Conservation (phyloP, 2,329 filamentous ascomycete genomes). For the Dendrostoma leiphaemia region DNA sequence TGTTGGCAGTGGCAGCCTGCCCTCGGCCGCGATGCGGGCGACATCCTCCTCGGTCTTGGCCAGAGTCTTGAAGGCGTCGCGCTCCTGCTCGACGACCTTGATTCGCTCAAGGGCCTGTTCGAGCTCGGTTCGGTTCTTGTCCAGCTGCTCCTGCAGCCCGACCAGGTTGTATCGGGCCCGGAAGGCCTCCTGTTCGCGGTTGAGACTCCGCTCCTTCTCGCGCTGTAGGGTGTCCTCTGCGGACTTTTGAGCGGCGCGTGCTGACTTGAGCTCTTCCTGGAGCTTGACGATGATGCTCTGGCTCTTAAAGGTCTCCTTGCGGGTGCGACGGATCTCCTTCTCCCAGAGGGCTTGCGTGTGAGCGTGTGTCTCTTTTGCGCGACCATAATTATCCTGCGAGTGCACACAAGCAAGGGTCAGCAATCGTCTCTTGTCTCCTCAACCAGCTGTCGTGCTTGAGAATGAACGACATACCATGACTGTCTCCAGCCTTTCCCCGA, state of each 20-base stretch:
- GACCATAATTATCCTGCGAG: constrained; percentile 64
- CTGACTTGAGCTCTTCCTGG: constrained; percentile 70
- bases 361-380: constrained; percentile 66
- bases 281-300: constrained; percentile 67
- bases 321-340: constrained; percentile 67
- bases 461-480: constrained; percentile 68
- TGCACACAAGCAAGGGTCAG: background rate
- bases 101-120: constrained; percentile 61
- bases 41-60: constrained; percentile 70
- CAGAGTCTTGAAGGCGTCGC: constrained; percentile 69
- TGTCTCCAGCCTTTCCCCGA: constrained; percentile 64
- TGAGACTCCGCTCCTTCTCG: constrained; percentile 60
- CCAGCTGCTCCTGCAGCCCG: constrained; percentile 59
- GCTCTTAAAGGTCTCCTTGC: constrained; percentile 75
- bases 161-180: constrained; percentile 64
- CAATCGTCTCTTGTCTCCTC: background rate
- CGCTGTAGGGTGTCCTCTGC: constrained; percentile 59
- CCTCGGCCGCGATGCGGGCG: constrained; percentile 69
- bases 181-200: constrained; percentile 68
- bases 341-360: constrained; percentile 69
- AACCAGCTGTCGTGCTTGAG: too few relatives aligned
- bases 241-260: constrained; percentile 52
- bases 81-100: constrained; percentile 68
- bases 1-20: constrained; percentile 62
- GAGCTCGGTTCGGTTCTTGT: constrained; percentile 33